Evolutionary conservation across 1,139 yeast species (phyloP), one percentile per base, ranked within the genome.

Genomic region (Pichia sp.): DNA sequence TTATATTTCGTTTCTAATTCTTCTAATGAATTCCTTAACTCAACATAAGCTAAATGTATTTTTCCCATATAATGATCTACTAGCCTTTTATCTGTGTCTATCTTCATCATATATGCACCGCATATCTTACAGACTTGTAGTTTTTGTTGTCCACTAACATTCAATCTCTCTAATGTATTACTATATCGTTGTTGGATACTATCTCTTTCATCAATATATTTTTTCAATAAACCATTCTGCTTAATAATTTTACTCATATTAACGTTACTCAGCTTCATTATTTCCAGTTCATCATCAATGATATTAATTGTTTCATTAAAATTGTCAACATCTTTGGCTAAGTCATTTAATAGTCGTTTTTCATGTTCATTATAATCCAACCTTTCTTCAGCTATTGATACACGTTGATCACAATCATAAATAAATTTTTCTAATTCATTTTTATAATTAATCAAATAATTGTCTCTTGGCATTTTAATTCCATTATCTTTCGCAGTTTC

Each of bases 61-160:
- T 87, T 89, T 5, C 98, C 98, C 32, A 82, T 68, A 60, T 87
- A 89, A 64, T 92, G 98, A 58, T 87, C 97, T 0, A 95, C 96
- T 54, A 92, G 69, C 53, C 97, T 73, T 58, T 92, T 71, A 62
- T 90, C 97, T 51, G 85, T 87, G 62, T 92, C 98, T 47, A 89
- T 69, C 49, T 95, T 70, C 4, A 96, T 86, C 45, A 92, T 69
- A 60, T 83, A 87, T 0, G 96, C 96, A 0, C 96, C 97, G 66
- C 98, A 92, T 2, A 80, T 81, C 54, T 80, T 86, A 65, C 98
- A 92, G 0, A 87, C 95, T 62, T 89, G 97, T 42, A 90, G 69
- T 60, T 86, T 86, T 57, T 90, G 97, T 59, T 86, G 95, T 1
- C 95, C 87, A 4, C 90, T 77, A 53, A 86, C 95, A 1, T 95